These are phyloP conservation scores for Lanzia echinophila DNA, from an alignment of 2,329 filamentous ascomycete species.

Conservation along the genomic window DNA sequence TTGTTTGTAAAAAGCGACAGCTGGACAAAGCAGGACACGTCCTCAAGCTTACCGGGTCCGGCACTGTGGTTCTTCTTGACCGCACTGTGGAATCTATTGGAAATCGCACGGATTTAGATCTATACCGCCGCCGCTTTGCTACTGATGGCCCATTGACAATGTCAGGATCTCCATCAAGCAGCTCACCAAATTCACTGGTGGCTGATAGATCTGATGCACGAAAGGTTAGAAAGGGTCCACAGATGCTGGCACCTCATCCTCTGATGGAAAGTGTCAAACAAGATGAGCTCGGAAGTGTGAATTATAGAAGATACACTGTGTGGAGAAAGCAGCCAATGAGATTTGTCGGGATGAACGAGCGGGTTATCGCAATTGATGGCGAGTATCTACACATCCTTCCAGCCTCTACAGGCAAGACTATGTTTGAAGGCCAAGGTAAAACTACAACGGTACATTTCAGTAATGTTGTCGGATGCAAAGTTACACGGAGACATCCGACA, in stretches of 20 bases:
- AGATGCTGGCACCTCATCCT: constrained; percentile 56
- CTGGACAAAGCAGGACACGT: constrained; percentile 75
- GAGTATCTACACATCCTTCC: constrained; percentile 86
- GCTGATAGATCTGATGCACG: constrained; percentile 37
- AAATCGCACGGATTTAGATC: constrained; percentile 66
- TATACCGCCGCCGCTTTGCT: constrained; percentile 67
- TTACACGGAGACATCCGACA: constrained; percentile 70
- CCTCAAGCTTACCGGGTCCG: constrained; percentile 68
- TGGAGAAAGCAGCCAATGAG: constrained; percentile 79
- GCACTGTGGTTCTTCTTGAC: constrained; percentile 68
- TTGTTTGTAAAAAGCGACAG: constrained; percentile 69
- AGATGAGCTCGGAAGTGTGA: constrained; percentile 50
- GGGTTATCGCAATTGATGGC: constrained; percentile 72
- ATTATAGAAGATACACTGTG: constrained; percentile 71
- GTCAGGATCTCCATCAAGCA: constrained; percentile 57
- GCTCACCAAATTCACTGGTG: constrained; percentile 58
- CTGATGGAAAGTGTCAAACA: constrained; percentile 56
- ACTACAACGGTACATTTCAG: constrained; percentile 77
- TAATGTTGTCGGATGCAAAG: constrained; percentile 75
- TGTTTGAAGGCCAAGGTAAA: constrained; percentile 59
- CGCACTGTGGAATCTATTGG: constrained; percentile 74
- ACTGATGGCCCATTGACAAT: constrained; percentile 66
- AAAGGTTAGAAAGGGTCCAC: constrained; percentile 43
- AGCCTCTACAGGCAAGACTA: constrained; percentile 54
- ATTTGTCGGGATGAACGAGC: constrained; percentile 68